phyloP scores from a whole-genome alignment of 164 flowering plant genomes.

The Akebia trifoliata region DNA sequence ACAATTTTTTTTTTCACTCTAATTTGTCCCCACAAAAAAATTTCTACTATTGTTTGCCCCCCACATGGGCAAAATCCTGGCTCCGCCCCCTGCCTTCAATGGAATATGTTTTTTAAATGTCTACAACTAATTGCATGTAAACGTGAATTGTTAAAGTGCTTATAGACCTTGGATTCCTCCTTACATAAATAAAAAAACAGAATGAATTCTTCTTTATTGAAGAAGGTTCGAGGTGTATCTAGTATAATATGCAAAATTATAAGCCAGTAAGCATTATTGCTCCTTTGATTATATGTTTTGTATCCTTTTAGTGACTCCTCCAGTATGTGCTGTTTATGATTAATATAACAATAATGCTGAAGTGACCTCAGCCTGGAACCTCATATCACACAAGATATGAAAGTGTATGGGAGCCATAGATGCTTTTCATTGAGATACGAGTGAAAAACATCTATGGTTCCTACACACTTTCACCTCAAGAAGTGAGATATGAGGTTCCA shows the following conservation, averaged over 20 bases:
- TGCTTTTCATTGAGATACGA: too few species aligned
- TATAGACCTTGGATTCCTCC: slow-evolving; percentile 18
- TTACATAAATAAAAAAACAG: slow-evolving; percentile 30
- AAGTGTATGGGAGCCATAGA: too few species aligned
- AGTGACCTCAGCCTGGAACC: too few species aligned
- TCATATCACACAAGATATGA: too few species aligned
- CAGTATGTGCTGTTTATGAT: slow-evolving; percentile 28
- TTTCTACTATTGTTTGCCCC: too few species aligned
- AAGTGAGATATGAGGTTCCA: too few species aligned
- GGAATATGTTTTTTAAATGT: slow-evolving; percentile 34
- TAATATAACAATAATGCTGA: slow-evolving; percentile 22
- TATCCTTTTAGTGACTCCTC: slow-evolving; percentile 26
- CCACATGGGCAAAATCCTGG: too few species aligned
- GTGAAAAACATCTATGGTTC: too few species aligned
- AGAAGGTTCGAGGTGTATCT: slow-evolving; percentile 45
- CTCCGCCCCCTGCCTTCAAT: too few species aligned
- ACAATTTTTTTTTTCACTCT: too few species aligned
- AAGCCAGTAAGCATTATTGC: slow-evolving; percentile 33
- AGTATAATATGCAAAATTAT: slow-evolving; percentile 26
- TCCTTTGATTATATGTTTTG: slow-evolving; percentile 20
- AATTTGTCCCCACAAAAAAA: too few species aligned
- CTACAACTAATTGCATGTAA: slow-evolving; percentile 21
- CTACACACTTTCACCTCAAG: too few species aligned
- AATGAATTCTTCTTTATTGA: slow-evolving; percentile 54
- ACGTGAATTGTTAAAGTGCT: slow-evolving; percentile 15